Evolutionary conservation across 306 rosid species (phyloP), one percentile per base, ranked within the genome.

Genomic region (Citrullus colocynthis): DNA sequence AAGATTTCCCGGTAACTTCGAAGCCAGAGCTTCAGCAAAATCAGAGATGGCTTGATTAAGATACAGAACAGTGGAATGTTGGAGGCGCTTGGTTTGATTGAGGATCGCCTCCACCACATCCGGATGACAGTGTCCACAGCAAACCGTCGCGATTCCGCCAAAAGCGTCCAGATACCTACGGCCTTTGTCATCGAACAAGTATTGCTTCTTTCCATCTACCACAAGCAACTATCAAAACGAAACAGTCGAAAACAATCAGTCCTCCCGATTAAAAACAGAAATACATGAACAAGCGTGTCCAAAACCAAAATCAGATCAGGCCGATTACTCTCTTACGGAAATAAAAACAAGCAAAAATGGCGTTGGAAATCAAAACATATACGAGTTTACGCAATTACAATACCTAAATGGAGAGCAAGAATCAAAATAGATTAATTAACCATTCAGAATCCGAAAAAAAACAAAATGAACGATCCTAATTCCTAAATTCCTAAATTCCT

Each of bases 81-180:
- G 99, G 36, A 95, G 65, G 42, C 87, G 86, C 6, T 86, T 88
- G 8, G 90, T 86, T 67, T 95, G 99, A 74, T 83, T 83, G 24
- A 92, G 84, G 20, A 95, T 87, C 3, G 99, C 97, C 12, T 83
- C 88, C 7, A 95, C 91, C 78, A 95, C 97, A 66, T 95, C 97
- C 44, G 97, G 97, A 77, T 95, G 99, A 72, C 97, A 89, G 88
- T 95, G 99, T 14, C 99, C 99, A 83, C 99, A 95, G 7, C 90
- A 34, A 90, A 95, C 97, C 64, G 97, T 92, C 15, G 99, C 99
- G 70, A 92, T 95, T 70, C 99, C 99, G 51, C 96, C 99, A 73
- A 92, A 95, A 2, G 87, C 97, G 59, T 95, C 99, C 28, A 95
- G 44, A 59, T 92, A 95, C 69, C 99, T 88, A 62, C 96, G 84